These are phyloP conservation scores for Ilyonectria sp. DNA, from an alignment of 2,329 filamentous ascomycete species.

Conservation along the genomic window DNA sequence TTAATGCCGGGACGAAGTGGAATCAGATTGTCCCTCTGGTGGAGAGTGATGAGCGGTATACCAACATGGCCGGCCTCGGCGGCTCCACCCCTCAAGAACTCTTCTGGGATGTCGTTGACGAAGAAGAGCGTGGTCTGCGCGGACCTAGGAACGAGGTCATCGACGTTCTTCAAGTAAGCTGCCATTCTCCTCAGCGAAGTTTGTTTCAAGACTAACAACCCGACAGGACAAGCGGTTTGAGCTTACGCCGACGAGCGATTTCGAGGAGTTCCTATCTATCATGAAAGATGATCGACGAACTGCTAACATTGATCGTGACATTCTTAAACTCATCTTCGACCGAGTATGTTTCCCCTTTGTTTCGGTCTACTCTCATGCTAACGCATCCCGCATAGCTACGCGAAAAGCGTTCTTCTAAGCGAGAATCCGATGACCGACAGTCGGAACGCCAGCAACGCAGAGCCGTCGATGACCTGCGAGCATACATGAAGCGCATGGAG, in stretches of 20 bases:
- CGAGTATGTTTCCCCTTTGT: conserved; percentile 66
- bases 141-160: conserved; percentile 86
- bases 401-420: conserved; percentile 85
- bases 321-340: conserved; percentile 86
- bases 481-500: conserved; percentile 89
- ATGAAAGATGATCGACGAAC: conserved; percentile 91
- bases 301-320: conserved; percentile 87
- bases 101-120: conserved; percentile 96
- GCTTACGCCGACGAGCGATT: conserved; percentile 86
- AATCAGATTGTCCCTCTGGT: conserved; percentile 82
- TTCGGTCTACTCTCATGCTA: background rate
- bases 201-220: conserved; percentile 28
- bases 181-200: background rate
- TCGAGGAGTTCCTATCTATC: conserved; percentile 88
- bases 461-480: conserved; percentile 87
- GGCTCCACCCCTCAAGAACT: conserved; percentile 91
- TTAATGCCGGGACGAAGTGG: conserved; percentile 94
- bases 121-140: conserved; percentile 90
- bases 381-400: conserved; percentile 70
- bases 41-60: conserved; percentile 86
- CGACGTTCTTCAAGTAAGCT: conserved; percentile 87
- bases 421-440: conserved; percentile 84
- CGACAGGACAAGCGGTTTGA: conserved; percentile 90
- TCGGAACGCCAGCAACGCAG: conserved; percentile 89
- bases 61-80: conserved; percentile 84